These are phyloP conservation scores for Sistotremastrum suecicum DNA, from an alignment of 768 basidiomycete species.

Conservation along the genomic window DNA sequence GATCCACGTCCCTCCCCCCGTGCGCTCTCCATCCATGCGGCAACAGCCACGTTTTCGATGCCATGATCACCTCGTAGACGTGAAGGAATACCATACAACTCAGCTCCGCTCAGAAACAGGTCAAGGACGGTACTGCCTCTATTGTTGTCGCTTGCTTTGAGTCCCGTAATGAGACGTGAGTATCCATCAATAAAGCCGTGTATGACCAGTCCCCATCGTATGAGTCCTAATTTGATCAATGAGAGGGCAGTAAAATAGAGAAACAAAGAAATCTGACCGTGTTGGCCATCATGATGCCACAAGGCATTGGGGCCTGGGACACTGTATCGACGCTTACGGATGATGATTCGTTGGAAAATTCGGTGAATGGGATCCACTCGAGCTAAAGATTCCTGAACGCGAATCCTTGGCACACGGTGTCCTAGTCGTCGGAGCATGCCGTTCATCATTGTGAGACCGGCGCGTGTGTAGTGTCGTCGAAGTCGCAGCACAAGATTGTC, in stretches of 20 bases:
- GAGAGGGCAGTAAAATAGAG: background rate
- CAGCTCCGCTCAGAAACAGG: conserved; percentile 6
- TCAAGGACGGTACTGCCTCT: conserved; percentile 7
- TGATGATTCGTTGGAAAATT: conserved; percentile 5
- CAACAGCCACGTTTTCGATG: conserved; percentile 14
- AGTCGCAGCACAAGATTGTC: conserved; percentile 2
- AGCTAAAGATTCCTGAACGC: conserved; percentile 3
- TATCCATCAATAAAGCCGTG: conserved; percentile 15
- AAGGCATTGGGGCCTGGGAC: conserved; percentile 14
- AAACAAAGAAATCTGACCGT: conserved; percentile 8
- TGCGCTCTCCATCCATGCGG: conserved; percentile 11
- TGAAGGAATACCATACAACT: conserved; percentile 10
- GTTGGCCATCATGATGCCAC: conserved; percentile 18
- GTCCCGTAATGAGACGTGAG: conserved; percentile 7
- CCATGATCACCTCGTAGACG: conserved; percentile 16
- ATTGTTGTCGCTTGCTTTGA: conserved; percentile 10
- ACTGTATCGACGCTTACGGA: conserved; percentile 6
- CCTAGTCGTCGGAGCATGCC: conserved; percentile 6
- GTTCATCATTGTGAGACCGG: conserved; percentile 9
- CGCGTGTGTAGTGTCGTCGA: conserved; percentile 1
- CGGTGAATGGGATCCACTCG: conserved; percentile 8
- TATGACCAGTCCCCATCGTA: conserved; percentile 11
- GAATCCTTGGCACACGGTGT: conserved; percentile 1
- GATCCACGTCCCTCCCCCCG: conserved; percentile 11
- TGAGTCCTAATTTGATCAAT: conserved; percentile 5